Base-by-base conservation (phyloP, 352 stramenopile genomes). In the Globisporangium takayamanum region DNA sequence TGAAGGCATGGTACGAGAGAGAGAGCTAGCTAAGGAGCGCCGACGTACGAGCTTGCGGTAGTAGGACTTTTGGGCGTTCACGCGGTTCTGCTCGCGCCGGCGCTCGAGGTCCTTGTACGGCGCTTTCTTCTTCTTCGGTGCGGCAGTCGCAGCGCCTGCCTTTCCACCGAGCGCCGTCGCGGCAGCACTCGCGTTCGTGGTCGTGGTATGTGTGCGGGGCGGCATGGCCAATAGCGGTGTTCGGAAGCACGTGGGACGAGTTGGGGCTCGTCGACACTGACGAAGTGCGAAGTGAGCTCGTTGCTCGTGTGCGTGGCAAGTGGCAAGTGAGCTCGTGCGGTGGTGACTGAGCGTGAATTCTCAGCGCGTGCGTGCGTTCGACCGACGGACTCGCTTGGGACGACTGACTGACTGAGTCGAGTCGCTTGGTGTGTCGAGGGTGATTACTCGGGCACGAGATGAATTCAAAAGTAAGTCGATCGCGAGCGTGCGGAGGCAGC, bases 61-160 rank as follows among this genome's bases (percentile, higher is more conserved):
- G 57, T 74, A 74, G 20, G 68, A 72, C 42, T 66, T 68, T 59
- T 74, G 68, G 1, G 68, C 68, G 44, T 68, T 74, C 41, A 74
- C 64, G 12, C 68, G 60, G 60, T 74, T 74, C 58, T 74, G 68
- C 44, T 74, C 68, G 57, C 68, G 68, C 20, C 68, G 68, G n/a
- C 68, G 64, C 18, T 64, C 59, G n/a, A 64, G 46, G 45, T 64
- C 53, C 59, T 64, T 64, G 59, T 64, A 60, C 12, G 53, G 52
- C 12, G 59, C 41, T 45, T 64, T 64, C 52, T 49, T 54, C 47
- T 61, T 55, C 49, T 28, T 30, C 6, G 39, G 26, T 10, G n/a
- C 15, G 11, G 28, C 5, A 44, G 49, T 33, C 11, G 47, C 3
- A 1, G 5, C 28, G 1, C 28, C 28, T 33, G 28, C 28, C 28